Conservation (phyloP, 352 stramenopile species). For the Phytophthora cryptogea region DNA sequence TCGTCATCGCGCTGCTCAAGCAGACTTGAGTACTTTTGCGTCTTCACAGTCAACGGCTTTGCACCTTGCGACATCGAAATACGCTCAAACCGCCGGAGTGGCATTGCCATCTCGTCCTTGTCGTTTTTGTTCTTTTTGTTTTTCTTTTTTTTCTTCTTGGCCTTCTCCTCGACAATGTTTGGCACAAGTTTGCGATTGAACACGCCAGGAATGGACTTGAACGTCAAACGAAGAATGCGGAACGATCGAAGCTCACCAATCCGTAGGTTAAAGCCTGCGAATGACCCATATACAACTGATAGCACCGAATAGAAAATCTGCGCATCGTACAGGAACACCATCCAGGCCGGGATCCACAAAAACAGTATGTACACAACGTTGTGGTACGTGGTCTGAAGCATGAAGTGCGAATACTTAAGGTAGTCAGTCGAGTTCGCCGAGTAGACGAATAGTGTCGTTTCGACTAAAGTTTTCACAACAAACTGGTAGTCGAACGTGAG, state of each 20-base stretch:
- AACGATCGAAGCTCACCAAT: constrained; percentile 87
- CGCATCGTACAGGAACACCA: constrained; percentile 86
- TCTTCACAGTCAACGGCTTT: constrained; percentile 80
- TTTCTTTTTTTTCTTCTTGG: constrained; percentile 71
- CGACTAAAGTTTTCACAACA: constrained; percentile 79
- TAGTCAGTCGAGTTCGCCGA: constrained; percentile 67
- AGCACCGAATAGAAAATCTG: constrained; percentile 87
- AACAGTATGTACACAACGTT: constrained; percentile 84
- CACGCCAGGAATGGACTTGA: constrained; percentile 83
- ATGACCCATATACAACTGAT: constrained; percentile 79
- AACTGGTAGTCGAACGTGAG: constrained; percentile 89
- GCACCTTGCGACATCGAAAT: constrained; percentile 83
- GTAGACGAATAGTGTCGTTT: constrained; percentile 88
- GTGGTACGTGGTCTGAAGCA: constrained; percentile 80
- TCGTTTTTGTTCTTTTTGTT: constrained; percentile 50
- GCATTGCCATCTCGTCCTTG: constrained; percentile 62
- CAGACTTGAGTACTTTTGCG: constrained; percentile 79
- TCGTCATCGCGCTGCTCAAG: constrained; percentile 63
- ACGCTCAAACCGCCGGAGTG: constrained; percentile 75
- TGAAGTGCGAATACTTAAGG: constrained; percentile 82
- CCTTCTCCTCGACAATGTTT: constrained; percentile 82
- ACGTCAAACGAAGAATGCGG: constrained; percentile 78
- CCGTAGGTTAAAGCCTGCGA: constrained; percentile 82
- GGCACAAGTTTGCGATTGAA: constrained; percentile 88
- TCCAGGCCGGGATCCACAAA: constrained; percentile 81